phyloP scores from a whole-genome alignment of 202 grass and related monocot species.

The Carex sylvatica region DNA sequence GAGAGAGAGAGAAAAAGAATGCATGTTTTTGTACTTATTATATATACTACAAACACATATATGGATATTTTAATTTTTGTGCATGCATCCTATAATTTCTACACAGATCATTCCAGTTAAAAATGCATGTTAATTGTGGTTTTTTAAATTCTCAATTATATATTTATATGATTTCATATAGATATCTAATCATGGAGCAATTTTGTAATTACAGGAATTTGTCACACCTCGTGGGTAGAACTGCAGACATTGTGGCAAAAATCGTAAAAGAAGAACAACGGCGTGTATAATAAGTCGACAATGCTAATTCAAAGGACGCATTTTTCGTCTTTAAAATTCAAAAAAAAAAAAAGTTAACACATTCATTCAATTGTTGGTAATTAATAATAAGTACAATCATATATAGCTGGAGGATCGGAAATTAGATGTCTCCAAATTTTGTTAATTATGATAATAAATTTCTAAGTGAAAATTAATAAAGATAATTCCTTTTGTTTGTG shows the following conservation, averaged over 20 bases:
- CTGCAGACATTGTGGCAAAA: constrained; percentile 20
- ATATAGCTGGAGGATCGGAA: background rate
- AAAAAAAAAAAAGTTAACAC: constrained; percentile 19
- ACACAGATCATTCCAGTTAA: background rate
- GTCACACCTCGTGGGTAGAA: constrained; percentile 26
- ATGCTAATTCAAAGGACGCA: background rate
- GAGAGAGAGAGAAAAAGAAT: no score
- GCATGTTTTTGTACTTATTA: no score
- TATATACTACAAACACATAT: no score
- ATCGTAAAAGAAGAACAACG: background rate
- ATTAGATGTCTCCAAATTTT: background rate
- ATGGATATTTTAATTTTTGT: background rate
- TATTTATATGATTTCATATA: background rate
- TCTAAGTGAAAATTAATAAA: background rate
- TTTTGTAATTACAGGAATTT: constrained; percentile 28
- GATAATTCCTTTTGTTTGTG: background rate
- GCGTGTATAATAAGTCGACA: background rate
- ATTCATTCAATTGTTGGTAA: constrained; percentile 28
- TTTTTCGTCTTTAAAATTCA: background rate
- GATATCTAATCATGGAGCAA: background rate
- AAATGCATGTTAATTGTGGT: background rate
- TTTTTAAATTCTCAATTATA: background rate
- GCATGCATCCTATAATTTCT: background rate
- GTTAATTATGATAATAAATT: constrained; percentile 9
- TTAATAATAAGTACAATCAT: background rate